Evolutionary conservation across 2,329 filamentous ascomycete genomes (phyloP), one percentile per base, ranked within the genome.

Genomic region (Aspergillus ochraceoroseus): DNA sequence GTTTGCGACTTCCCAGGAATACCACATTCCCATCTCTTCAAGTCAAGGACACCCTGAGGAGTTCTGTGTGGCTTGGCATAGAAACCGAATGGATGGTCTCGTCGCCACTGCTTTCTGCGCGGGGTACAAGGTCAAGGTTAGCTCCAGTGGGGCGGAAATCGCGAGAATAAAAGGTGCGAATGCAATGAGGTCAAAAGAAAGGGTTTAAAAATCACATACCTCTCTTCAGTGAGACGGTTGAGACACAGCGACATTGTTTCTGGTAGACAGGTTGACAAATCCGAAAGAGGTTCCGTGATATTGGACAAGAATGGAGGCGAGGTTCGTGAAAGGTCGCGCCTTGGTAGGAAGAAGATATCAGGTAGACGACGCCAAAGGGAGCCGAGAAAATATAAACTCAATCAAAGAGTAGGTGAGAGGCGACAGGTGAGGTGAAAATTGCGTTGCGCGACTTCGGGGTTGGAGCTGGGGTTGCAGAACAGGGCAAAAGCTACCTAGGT

Each of bases 51-150:
- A 40, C 88, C 89, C 52, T 87, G 77, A 12, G 82, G 66, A 48
- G 80, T 89, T 54, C 90, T 85, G 48, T 82, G 73, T 8, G 94
- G 92, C 61, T 89, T 87, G 15, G 92, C 92, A 66, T 85, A 95
- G 72, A 98, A 98, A 47, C 92, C 92, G 60, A 98, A 98, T 0
- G 94, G 94, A 60, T 98, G 92, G 56, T 98, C 90, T 62, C 83
- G 83, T 52, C 92, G 82, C 92, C 92, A 98, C 70, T 95, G 87
- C 71, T 95, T 96, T 49, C 89, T 95, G 55, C 28, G 35, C n/a
- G 27, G 48, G 40, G 28, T 32, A 31, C 28, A 27, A 29, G 43
- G 8, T 44, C 44, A 43, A 49, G 36, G 46, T 51, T 29, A 40
- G 36, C 29, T 38, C 23, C 5, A 29, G 34, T 27, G 18, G 28